Conservation (phyloP, 805 yeast species). For the Hagleromyces aurorensis region DNA sequence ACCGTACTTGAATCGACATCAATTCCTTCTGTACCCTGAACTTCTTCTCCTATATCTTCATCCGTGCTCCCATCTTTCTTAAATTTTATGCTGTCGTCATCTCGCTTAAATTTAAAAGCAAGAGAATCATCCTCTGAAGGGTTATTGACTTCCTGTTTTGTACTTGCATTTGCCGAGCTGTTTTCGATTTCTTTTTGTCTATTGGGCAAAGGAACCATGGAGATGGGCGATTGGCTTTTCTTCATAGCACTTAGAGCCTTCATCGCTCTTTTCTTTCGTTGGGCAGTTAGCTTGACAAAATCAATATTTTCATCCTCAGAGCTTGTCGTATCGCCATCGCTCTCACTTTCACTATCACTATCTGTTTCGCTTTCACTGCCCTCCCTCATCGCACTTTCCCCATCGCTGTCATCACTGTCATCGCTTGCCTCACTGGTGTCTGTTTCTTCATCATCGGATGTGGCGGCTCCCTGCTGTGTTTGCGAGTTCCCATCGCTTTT, state of each 20-base stretch:
- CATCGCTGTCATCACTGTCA: conserved; percentile 30
- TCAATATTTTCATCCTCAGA: conserved; percentile 65
- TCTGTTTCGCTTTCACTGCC: conserved; percentile 36
- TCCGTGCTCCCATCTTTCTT: conserved; percentile 36
- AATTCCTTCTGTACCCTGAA: conserved; percentile 12
- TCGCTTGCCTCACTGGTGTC: conserved; percentile 24
- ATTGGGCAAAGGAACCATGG: too few relatives aligned
- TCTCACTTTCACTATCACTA: conserved; percentile 31
- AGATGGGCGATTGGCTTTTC: conserved; percentile 30
- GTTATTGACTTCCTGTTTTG: background rate
- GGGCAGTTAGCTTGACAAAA: conserved; percentile 63
- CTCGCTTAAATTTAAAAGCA: conserved; percentile 24
- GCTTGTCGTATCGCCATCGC: conserved; percentile 34
- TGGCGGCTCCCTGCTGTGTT: conserved; percentile 12
- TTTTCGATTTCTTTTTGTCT: conserved; percentile 5
- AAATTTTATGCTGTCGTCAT: conserved; percentile 34
- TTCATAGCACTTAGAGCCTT: conserved; percentile 36
- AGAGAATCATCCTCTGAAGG: conserved; percentile 16
- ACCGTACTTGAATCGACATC: background rate
- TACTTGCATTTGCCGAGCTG: background rate
- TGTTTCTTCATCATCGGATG: conserved; percentile 15
- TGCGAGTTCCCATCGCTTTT: conserved; percentile 15
- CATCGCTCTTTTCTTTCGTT: conserved; percentile 50
- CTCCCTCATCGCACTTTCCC: conserved; percentile 14
- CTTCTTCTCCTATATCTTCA: conserved; percentile 20